phyloP scores from a whole-genome alignment of 2,329 filamentous ascomycete genomes.

The Calonectria leucothoes region DNA sequence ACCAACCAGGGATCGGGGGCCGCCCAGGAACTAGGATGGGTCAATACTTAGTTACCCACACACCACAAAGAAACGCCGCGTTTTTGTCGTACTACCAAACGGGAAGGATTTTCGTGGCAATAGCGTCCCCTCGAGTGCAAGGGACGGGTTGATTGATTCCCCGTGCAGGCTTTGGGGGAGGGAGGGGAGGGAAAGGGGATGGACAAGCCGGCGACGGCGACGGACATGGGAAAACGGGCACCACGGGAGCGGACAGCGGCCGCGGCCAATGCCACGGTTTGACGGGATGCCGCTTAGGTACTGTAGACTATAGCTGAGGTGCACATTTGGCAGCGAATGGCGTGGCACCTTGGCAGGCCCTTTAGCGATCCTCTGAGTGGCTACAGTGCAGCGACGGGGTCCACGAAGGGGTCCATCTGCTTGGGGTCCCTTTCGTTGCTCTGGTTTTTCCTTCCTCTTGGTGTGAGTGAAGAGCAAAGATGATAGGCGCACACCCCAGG shows the following conservation, averaged over 20 bases:
- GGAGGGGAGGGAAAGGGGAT: conserved; percentile 18
- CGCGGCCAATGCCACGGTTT: conserved; percentile 1
- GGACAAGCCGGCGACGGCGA: conserved; percentile 20
- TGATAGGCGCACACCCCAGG: not conserved
- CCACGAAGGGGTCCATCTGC: not conserved
- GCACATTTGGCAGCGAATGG: conserved; percentile 9
- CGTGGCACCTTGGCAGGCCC: not conserved
- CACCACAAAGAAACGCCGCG: not conserved
- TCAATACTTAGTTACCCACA: not conserved
- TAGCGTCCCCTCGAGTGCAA: not conserved
- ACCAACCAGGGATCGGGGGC: not conserved
- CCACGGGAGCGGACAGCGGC: conserved; percentile 12
- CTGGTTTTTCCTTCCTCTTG: not conserved
- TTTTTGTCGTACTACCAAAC: not conserved
- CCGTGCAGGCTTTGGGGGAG: not conserved
- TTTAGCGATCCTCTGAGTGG: conserved; percentile 4
- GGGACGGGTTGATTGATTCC: not conserved
- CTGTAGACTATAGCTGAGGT: not conserved
- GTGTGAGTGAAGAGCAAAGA: conserved; percentile 4
- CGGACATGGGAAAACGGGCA: not conserved
- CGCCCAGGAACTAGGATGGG: not conserved
- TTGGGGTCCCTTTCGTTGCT: not conserved
- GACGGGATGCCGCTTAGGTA: conserved; percentile 5
- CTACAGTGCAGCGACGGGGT: conserved; percentile 2
- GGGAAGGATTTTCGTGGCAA: not conserved